Evolutionary conservation across 306 rosid species (phyloP), one percentile per base, ranked within the genome.

Genomic region (Sphenostylis stenocarpa): DNA sequence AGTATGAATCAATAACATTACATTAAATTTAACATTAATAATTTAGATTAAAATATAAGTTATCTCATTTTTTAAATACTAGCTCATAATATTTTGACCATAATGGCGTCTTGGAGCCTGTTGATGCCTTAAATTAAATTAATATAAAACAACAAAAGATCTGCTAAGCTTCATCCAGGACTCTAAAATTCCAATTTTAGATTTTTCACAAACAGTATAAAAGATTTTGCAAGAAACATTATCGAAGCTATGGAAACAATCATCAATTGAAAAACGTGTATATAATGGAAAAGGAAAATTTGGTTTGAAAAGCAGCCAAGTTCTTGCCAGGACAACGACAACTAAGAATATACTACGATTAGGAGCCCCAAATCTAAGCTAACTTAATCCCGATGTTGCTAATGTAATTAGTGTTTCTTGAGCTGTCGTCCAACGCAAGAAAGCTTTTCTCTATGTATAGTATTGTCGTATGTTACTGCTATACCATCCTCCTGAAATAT

Each of bases 401-500:
- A 47, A 36, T 44, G 41, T 77, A 53, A 45, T 33, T 48, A 62
- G 20, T 24, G 45, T 20, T 64, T 57, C 28, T 70, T 53, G 47
- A 76, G 70, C 63, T 55, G 13, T 12, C 19, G 10, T 73, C 55
- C 23, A 7, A 47, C 38, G 63, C 26, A 15, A 19, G n/a, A 38
- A 83, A 55, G 21, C 33, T 36, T n/a, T 38, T 64, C 29, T 13
- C 56, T 52, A 43, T 77, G 57, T 75, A 67, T 45, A 75, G 38
- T 61, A 5, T 19, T 10, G 28, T 33, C 31, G 47, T 43, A 16
- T 28, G 58, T 16, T 13, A 41, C 31, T 57, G 78, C 20, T 58
- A 60, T 60, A n/a, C 34, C 43, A 49, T 66, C 64, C 63, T 67
- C 33, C 21, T 68, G 7, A 34, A 64, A 23, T 63, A n/a, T n/a